Base-by-base conservation (phyloP, 495 filamentous ascomycete genomes). In the Rhizodiscina lignyota region DNA sequence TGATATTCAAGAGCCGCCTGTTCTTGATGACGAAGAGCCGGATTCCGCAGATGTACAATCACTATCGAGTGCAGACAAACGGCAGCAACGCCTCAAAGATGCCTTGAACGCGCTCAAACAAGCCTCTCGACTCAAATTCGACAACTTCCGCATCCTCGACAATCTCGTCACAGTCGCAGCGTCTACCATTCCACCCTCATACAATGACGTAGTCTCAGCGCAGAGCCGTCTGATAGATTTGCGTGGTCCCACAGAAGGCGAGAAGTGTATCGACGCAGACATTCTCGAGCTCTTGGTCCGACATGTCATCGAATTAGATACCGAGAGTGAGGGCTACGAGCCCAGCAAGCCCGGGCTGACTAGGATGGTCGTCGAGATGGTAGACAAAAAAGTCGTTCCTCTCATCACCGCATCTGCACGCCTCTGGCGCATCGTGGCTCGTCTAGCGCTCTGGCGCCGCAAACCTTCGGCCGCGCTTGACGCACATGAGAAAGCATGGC, bases 61-160 rank as follows among this genome's bases (percentile, higher is more conserved):
- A 43, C 4, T 48, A 50, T 22, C 28, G 19, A 27, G 13, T 27
- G 8, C 8, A 27, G 17, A 5, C 20, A 63, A 75, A 28, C 70
- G 72, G 0, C 59, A 75, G 35, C 70, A 68, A 26, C 68, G 79
- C 37, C 68, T 79, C 5, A 60, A 62, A 3, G 77, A 87, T 41
- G 79, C 89, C 11, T 72, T 96, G 2, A 54, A 64, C 8, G 87
- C 91, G 1, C 77, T 93, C 49, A 85, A 86, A 47, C 72, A 77
- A 35, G 89, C 85, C 23, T 82, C 83, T 2, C 60, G 66, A 11
- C 68, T 89, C 17, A 86, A 89, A 22, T 66, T 79, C 52, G 75
- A 79, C 39, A 80, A 84, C 56, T 79, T 73, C 65, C 71, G 82
- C 39, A 94, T 99, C 43, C 94, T 85, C 86, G 82, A 92, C 41